These are phyloP conservation scores for Babjeviella inositovora DNA, from an alignment of 805 yeast species.

Conservation along the genomic window DNA sequence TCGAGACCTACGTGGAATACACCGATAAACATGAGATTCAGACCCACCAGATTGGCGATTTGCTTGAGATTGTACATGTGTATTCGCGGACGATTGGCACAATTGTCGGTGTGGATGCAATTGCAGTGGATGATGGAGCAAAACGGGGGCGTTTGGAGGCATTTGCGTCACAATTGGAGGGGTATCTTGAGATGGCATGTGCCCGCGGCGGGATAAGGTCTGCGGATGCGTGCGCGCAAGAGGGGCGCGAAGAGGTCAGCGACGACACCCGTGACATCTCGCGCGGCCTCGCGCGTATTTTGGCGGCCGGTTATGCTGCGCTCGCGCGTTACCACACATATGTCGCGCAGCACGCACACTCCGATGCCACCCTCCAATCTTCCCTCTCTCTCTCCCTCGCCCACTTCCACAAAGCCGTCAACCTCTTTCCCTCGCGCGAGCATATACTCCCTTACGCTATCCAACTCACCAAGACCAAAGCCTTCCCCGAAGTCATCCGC, in stretches of 20 bases:
- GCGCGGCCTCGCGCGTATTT: no score
- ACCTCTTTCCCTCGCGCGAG: neutral
- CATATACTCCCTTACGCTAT: neutral
- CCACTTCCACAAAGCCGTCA: constrained; percentile 1
- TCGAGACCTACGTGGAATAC: constrained; percentile 23
- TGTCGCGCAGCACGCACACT: neutral
- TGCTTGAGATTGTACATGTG: constrained; percentile 2
- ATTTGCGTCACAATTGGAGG: constrained; percentile 7
- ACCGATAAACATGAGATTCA: constrained; percentile 16
- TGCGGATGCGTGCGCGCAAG: no score
- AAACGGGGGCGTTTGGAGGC: constrained; percentile 8
- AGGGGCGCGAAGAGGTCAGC: no score
- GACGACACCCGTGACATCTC: no score
- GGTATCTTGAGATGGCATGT: neutral
- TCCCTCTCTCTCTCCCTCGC: constrained; percentile 1
- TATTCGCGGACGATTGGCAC: neutral
- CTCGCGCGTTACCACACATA: neutral
- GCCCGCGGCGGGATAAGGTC: neutral
- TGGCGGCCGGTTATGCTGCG: no score
- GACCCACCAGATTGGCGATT: constrained; percentile 6
- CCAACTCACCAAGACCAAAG: neutral
- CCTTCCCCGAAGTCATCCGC: constrained; percentile 1
- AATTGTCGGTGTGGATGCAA: neutral
- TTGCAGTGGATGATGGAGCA: constrained; percentile 1
- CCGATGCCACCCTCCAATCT: neutral